phyloP scores from a whole-genome alignment of 169 alveolate species.

The Eimeria maxima region DNA sequence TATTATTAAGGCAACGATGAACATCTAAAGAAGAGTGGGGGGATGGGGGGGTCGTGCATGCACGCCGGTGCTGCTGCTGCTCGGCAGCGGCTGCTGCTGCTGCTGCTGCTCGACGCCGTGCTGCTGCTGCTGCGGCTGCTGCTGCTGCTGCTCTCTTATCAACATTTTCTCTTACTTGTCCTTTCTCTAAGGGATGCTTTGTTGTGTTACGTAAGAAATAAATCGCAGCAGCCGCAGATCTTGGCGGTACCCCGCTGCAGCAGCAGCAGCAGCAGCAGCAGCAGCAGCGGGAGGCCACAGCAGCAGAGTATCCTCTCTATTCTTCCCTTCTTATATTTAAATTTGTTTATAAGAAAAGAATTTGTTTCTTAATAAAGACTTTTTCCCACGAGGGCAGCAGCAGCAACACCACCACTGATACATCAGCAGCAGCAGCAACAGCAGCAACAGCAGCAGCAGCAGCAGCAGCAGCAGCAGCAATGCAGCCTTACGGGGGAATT shows the following conservation, averaged over 20 bases:
- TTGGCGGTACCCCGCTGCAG: too few relatives aligned
- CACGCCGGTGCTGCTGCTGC: neutral
- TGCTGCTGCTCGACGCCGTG: too few relatives aligned
- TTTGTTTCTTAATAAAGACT: constrained; percentile 1
- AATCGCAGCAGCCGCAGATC: too few relatives aligned
- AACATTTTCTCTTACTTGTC: neutral
- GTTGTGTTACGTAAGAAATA: too few relatives aligned
- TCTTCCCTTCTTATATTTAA: constrained; percentile 1
- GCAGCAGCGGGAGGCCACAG: constrained; percentile 42
- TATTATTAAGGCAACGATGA: neutral
- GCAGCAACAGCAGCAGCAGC: too few relatives aligned
- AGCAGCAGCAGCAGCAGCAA: too few relatives aligned
- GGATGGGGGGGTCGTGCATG: constrained; percentile 26
- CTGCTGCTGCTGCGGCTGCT: constrained; percentile 44
- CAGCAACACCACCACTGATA: constrained; percentile 28
- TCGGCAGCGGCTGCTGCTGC: constrained; percentile 9
- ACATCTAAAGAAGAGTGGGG: neutral
- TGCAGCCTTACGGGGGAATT: constrained; percentile 7
- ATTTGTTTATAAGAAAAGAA: neutral
- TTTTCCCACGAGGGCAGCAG: constrained; percentile 4
- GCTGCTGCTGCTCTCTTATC: too few relatives aligned
- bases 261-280: too few relatives aligned
- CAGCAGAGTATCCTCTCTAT: neutral
- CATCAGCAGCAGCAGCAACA: too few relatives aligned
- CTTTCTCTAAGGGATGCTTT: neutral